phyloP scores from a whole-genome alignment of 768 basidiomycete genomes.

The Psilocybe cyanescens region DNA sequence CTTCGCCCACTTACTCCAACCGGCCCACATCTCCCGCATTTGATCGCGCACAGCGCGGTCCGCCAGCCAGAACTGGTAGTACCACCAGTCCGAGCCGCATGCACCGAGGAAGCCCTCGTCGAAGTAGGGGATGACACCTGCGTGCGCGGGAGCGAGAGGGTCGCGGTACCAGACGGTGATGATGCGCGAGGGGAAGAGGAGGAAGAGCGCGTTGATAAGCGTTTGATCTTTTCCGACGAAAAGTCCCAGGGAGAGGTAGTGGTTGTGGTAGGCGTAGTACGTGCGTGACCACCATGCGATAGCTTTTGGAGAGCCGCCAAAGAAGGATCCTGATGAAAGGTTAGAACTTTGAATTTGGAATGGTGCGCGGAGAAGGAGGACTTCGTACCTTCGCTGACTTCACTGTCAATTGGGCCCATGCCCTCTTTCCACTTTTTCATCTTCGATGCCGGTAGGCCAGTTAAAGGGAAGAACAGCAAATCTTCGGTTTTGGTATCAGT shows the following conservation, averaged over 20 bases:
- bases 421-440: constrained; percentile 44
- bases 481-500: constrained; percentile 40
- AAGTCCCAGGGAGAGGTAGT: constrained; percentile 46
- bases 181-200: constrained; percentile 49
- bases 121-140: constrained; percentile 13
- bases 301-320: constrained; percentile 50
- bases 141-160: constrained; percentile 27
- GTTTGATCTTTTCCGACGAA: constrained; percentile 66
- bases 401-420: constrained; percentile 52
- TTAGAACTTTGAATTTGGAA: neutral
- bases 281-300: constrained; percentile 47
- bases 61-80: constrained; percentile 57
- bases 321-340: constrained; percentile 53
- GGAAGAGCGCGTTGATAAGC: constrained; percentile 43
- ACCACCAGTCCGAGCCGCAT: constrained; percentile 50
- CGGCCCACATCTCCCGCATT: constrained; percentile 29
- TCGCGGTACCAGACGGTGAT: constrained; percentile 40
- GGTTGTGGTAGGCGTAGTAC: constrained; percentile 56
- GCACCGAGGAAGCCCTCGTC: constrained; percentile 36
- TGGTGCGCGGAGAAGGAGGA: neutral
- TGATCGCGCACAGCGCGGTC: constrained; percentile 18
- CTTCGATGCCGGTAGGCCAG: constrained; percentile 32
- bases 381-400: constrained; percentile 50
- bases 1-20: constrained; percentile 8
- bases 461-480: constrained; percentile 52